These are phyloP conservation scores for Cladorrhinum sp. DNA, from an alignment of 2,329 filamentous ascomycete species.

Conservation along the genomic window DNA sequence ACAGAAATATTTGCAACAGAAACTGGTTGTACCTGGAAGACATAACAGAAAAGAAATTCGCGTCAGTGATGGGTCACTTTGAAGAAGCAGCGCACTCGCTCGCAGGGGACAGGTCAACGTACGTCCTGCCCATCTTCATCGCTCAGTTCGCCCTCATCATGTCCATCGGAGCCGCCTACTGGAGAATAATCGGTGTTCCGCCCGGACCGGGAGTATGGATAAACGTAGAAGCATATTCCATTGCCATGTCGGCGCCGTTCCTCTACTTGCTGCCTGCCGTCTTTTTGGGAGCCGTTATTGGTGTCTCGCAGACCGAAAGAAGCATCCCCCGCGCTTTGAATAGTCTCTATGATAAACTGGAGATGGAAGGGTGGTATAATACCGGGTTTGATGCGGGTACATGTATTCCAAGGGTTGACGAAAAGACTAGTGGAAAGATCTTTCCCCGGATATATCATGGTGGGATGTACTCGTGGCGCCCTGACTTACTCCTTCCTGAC, in stretches of 20 bases:
- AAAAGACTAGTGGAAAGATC: neutral
- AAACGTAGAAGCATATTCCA: constrained; percentile 18
- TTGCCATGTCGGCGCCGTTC: constrained; percentile 19
- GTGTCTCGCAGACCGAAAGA: constrained; percentile 15
- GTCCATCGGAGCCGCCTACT: constrained; percentile 15
- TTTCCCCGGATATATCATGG: constrained; percentile 7
- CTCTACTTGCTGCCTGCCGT: constrained; percentile 11
- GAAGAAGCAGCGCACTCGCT: constrained; percentile 1
- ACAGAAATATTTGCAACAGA: neutral
- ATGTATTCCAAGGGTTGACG: neutral
- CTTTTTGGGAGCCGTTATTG: constrained; percentile 15
- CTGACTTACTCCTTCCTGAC: neutral
- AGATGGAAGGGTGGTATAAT: constrained; percentile 2
- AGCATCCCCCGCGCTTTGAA: constrained; percentile 11
- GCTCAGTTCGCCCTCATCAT: constrained; percentile 10
- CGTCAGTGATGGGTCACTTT: neutral
- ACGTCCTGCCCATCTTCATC: constrained; percentile 15
- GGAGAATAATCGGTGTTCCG: constrained; percentile 10
- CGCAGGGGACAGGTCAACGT: constrained; percentile 13
- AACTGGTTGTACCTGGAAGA: neutral
- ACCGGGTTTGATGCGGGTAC: neutral
- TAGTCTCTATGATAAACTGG: constrained; percentile 1
- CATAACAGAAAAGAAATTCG: neutral
- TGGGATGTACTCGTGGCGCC: constrained; percentile 13
- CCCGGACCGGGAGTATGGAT: constrained; percentile 9